Percentiles rank a stretch among this genome's conserved stretches.
Evolutionary conservation across 306 rosid species (phyloP).

Genomic region (Myrica gale): DNA sequence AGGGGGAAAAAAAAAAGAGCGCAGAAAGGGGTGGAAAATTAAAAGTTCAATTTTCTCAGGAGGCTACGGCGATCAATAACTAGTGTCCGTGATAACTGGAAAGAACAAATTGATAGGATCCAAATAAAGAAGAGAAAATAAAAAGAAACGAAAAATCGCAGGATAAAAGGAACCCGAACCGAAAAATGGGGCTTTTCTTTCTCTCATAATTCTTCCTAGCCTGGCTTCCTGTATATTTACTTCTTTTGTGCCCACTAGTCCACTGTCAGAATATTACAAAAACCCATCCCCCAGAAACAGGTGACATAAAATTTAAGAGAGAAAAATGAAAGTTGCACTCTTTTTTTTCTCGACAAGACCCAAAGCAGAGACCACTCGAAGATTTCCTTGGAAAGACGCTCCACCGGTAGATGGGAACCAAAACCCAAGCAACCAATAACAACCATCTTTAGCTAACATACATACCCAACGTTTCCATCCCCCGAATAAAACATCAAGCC

Average conservation of each 20-base stretch:
- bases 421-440: conserved; percentile 30
- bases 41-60: conserved; percentile 25
- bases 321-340: background rate
- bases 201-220: conserved; percentile 15
- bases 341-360: conserved; percentile 56
- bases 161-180: conserved; percentile 34
- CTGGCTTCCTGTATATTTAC: conserved; percentile 29
- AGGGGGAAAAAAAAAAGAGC: background rate
- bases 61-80: background rate
- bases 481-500: conserved; percentile 7
- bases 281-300: conserved; percentile 33
- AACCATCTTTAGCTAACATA: conserved; percentile 28
- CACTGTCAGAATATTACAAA: conserved; percentile 26
- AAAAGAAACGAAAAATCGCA: conserved; percentile 28
- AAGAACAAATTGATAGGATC: conserved; percentile 25
- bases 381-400: conserved; percentile 67
- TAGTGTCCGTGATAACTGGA: conserved; percentile 6
- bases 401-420: conserved; percentile 38
- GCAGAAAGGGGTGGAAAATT: conserved; percentile 11
- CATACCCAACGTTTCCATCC: conserved; percentile 6
- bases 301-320: conserved; percentile 24
- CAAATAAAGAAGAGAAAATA: background rate
- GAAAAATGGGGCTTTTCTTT: conserved; percentile 29
- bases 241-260: conserved; percentile 36
- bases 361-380: conserved; percentile 31